Conservation (phyloP, 352 stramenopile species). For the Phytophthora uliginosa region DNA sequence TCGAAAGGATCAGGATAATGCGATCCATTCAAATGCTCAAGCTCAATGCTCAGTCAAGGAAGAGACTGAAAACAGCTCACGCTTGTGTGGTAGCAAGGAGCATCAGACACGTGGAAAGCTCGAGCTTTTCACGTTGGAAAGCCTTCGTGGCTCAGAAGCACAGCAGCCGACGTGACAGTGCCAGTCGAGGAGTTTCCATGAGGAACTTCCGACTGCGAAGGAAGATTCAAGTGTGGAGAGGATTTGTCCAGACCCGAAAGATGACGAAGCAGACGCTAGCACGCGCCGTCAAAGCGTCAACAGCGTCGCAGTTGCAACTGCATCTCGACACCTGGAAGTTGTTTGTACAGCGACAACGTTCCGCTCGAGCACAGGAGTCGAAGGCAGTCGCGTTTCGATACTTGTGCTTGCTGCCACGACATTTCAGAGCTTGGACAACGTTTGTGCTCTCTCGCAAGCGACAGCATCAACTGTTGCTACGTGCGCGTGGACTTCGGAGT, state of each 20-base stretch:
- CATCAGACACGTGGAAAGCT: slow-evolving; percentile 8
- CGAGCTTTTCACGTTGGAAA: slow-evolving; percentile 26
- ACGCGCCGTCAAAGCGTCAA: slow-evolving; percentile 21
- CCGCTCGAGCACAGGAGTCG: slow-evolving; percentile 33
- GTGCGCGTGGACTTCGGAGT: slow-evolving; percentile 38
- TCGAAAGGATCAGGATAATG: slow-evolving; percentile 7
- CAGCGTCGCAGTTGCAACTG: slow-evolving; percentile 9
- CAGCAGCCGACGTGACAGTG: neutral
- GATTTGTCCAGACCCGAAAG: slow-evolving; percentile 24
- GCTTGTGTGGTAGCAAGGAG: slow-evolving; percentile 14
- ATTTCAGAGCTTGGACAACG: slow-evolving; percentile 43
- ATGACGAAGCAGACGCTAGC: slow-evolving; percentile 31
- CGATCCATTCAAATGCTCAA: slow-evolving; percentile 13
- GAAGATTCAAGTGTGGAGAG: slow-evolving; percentile 36
- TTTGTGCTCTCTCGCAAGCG: slow-evolving; percentile 20
- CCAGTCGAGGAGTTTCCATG: slow-evolving; percentile 4
- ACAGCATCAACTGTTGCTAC: slow-evolving; percentile 29
- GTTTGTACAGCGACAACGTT: slow-evolving; percentile 20
- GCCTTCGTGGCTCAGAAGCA: slow-evolving; percentile 16
- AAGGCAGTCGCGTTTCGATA: slow-evolving; percentile 56
- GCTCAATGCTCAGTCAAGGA: slow-evolving; percentile 9
- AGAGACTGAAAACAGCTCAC: slow-evolving; percentile 6
- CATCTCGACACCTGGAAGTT: slow-evolving; percentile 45
- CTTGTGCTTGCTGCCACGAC: slow-evolving; percentile 43
- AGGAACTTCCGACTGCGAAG: slow-evolving; percentile 27